phyloP scores from a whole-genome alignment of 139 green algal genomes.

The Ettlia oleoabundans region DNA sequence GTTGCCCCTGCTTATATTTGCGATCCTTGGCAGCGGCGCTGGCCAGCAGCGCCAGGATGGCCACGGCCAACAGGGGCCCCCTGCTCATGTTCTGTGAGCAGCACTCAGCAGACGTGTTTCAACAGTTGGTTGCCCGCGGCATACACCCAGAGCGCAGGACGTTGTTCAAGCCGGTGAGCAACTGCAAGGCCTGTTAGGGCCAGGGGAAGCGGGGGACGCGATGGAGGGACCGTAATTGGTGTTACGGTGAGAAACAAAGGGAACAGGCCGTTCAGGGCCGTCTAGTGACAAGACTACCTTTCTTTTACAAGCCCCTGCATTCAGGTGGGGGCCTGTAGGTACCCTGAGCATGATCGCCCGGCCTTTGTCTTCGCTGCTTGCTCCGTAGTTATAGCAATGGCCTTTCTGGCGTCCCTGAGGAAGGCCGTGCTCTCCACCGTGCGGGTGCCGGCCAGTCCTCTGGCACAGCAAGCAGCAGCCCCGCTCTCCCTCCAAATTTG shows the following conservation, averaged over 20 bases:
- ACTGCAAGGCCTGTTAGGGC: neutral
- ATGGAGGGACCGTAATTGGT: too few species aligned
- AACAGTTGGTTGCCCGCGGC: neutral
- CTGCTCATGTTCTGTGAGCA: neutral
- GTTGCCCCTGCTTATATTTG: slow-evolving; percentile 74
- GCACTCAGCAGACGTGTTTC: neutral
- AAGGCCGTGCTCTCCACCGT: slow-evolving; percentile 41
- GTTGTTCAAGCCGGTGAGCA: neutral
- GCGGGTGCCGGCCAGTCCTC: neutral
- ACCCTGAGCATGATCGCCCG: too few species aligned
- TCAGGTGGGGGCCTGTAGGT: neutral
- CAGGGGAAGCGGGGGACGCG: neutral
- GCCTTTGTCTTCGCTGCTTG: too few species aligned
- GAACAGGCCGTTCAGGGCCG: too few species aligned
- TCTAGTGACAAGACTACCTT: too few species aligned
- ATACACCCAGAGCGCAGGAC: neutral
- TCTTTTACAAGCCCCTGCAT: too few species aligned
- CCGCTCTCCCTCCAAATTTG: slow-evolving; percentile 27
- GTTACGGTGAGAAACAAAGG: too few species aligned
- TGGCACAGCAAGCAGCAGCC: slow-evolving; percentile 29
- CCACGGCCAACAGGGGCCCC: neutral
- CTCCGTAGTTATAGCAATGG: neutral
- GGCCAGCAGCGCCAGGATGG: neutral
- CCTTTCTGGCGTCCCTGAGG: neutral
- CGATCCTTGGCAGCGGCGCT: slow-evolving; percentile 40